Base-by-base conservation (phyloP, 257 asterid species). In the Plantago major region DNA sequence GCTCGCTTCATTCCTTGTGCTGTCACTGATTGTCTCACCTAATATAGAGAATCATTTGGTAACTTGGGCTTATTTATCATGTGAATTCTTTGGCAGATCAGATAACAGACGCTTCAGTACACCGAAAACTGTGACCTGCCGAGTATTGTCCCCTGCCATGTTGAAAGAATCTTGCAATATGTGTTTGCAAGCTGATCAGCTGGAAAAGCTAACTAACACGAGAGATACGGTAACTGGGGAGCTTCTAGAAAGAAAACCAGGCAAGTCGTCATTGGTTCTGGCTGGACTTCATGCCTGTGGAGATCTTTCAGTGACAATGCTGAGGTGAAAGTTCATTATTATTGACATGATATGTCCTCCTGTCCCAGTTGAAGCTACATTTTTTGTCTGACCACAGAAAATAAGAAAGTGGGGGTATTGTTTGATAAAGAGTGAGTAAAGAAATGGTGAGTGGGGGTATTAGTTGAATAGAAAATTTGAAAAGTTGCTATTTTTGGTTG, bases 261-360 rank as follows among this genome's bases (percentile, higher is more conserved):
- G 62, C 65, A 74, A 60, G 33, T 68, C 93, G 63, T 63, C 89
- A 26, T 73, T 88, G 68, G 72, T 91, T 67, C 85, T 91, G 58
- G 93, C 98, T 62, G 98, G 98, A 68, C 96, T 91, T 67, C 97
- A 88, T 80, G 93, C 98, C 42, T 91, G 98, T 65, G 98, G 98
- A 63, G 95, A 88, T 79, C 95, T 91, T 69, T 91, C 97, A 17
- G 93, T 84, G 67, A 84, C 98, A 62, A 91, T 91, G 96, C 81
- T 91, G 64, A 82, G 98, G 98, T 91, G 71, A 62, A 73, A 60
- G 26, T 49, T 12, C 26, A 9, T 17, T 16, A 15, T 48, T 19
- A 22, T 2, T 22, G 26, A 22, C 26, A 22, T 22, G 1, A 22
- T 22, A 22, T 22, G 26, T 22, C 26, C 26, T 22, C 26, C n/a